Base-by-base conservation (phyloP, 208 protist genomes). In the Leptomonas seymouri region DNA sequence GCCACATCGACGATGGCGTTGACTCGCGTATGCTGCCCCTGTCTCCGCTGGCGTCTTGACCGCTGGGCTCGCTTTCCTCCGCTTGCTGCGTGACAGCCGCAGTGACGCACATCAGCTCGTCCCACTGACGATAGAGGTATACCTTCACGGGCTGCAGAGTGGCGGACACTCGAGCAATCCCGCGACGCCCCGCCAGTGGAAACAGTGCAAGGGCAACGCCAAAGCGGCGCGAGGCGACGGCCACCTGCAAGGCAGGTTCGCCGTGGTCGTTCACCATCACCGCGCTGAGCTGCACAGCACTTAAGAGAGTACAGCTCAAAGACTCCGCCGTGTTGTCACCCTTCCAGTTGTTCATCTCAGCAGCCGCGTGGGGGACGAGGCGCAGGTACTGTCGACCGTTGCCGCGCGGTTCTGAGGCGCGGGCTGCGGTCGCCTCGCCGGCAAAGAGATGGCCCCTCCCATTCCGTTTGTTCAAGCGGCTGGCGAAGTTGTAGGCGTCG, bases 331-430 rank as follows among this genome's bases (percentile, higher is more conserved):
- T 57, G 34, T 51, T 42, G 31, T 63, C 67, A 14, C 34, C 62
- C 31, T 76, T 73, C 77, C 77, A 82, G 9, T 12, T 48, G 25
- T 76, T 66, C 62, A 82, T 67, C 62, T 78, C 77, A 27, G 74
- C 77, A 31, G 77, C 77, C 20, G 77, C 77, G 49, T 82, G 72
- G n/a, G 77, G 71, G 28, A 82, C 61, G 56, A 82, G 72, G 31
- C 68, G 60, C 21, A 82, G 67, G 44, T 58, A 48, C 57, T 81
- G 63, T 18, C 65, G 63, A 23, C 60, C 58, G 12, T 67, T 69
- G 5, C 54, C 51, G 21, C 59, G 25, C 48, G 14, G 8, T 28
- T 11, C 30, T 28, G 6, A 45, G 31, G 36, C 36, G 44, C 44
- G 44, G 3, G 16, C 20, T 57, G 15, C n/a, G 27, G 23, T n/a